phyloP scores from a whole-genome alignment of 1,284 basidiomycete genomes.

The Neotropicomus parvogracilis region DNA sequence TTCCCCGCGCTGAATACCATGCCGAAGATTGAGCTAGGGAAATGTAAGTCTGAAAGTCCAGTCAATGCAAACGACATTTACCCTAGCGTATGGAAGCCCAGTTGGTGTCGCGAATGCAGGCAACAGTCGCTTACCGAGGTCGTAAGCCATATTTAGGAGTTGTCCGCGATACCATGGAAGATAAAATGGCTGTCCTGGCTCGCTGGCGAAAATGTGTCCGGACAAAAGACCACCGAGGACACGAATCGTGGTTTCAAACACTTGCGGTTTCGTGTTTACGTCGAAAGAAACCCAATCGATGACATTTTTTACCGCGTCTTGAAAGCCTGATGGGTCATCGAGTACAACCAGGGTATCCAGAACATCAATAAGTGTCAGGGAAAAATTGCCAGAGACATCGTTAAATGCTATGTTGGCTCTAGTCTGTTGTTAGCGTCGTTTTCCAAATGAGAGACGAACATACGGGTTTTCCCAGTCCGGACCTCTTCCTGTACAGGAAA shows the following conservation, averaged over 20 bases:
- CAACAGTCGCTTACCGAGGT: constrained; percentile 79
- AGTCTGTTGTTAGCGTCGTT: constrained; percentile 12
- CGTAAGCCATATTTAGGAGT: constrained; percentile 74
- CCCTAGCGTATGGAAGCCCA: constrained; percentile 85
- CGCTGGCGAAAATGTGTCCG: constrained; percentile 76
- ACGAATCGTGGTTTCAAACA: constrained; percentile 88
- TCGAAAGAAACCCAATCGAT: constrained; percentile 81
- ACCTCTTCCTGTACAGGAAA: constrained; percentile 81
- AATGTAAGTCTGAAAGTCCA: not conserved
- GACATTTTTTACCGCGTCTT: constrained; percentile 68
- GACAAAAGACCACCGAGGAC: constrained; percentile 87
- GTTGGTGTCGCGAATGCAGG: constrained; percentile 89
- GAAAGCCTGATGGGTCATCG: constrained; percentile 69
- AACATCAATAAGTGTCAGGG: constrained; percentile 77
- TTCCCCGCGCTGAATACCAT: constrained; percentile 66
- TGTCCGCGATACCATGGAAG: constrained; percentile 76
- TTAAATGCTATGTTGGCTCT: constrained; percentile 72
- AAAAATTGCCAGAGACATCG: constrained; percentile 86
- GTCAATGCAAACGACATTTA: constrained; percentile 34
- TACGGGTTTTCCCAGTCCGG: constrained; percentile 79
- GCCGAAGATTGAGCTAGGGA: constrained; percentile 67
- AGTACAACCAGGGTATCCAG: constrained; percentile 81
- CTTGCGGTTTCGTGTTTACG: constrained; percentile 87
- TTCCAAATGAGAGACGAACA: constrained; percentile 31
- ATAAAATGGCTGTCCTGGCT: constrained; percentile 61